Conservation (phyloP, 345 rosid genomes). For the Viola odorata region DNA sequence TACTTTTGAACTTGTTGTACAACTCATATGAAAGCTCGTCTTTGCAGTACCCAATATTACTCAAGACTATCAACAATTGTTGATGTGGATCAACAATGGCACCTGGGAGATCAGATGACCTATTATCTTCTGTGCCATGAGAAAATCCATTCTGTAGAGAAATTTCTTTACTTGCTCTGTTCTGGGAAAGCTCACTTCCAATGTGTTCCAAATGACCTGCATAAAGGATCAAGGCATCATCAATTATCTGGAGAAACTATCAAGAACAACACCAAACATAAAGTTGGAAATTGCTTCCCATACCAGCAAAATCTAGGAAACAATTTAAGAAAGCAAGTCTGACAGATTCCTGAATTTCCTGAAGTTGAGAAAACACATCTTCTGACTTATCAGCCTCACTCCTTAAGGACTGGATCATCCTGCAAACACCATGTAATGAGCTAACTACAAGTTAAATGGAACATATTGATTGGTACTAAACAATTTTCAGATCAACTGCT, state of each 20-base stretch:
- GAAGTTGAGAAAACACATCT: conserved; percentile 66
- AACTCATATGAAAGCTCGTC: conserved; percentile 79
- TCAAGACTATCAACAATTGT: conserved; percentile 68
- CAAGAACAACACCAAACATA: conserved; percentile 5
- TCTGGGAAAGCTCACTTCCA: conserved; percentile 48
- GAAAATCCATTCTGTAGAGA: conserved; percentile 60
- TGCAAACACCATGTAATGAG: conserved; percentile 22
- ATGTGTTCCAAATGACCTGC: conserved; percentile 61
- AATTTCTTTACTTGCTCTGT: conserved; percentile 46
- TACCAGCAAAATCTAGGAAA: conserved; percentile 98
- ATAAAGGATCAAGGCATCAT: conserved; percentile 14
- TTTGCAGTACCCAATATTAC: conserved; percentile 96
- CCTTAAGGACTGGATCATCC: conserved; percentile 78
- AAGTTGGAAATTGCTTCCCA: conserved; percentile 8
- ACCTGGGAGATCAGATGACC: conserved; percentile 49
- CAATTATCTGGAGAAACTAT: conserved; percentile 1
- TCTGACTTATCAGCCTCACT: conserved; percentile 74
- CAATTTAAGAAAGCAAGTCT: conserved; percentile 89
- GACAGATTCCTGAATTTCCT: conserved; percentile 84
- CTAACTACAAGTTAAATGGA: too few relatives aligned
- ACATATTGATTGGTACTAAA: too few relatives aligned
- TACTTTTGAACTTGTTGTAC: conserved; percentile 68
- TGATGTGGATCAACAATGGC: conserved; percentile 66
- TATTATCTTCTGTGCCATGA: conserved; percentile 39
- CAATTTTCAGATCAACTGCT: too few relatives aligned